Evolutionary conservation across 2,329 filamentous ascomycete species (phyloP), one percentile per base, ranked within the genome.

Genomic region (Curvularia eragrostidis): DNA sequence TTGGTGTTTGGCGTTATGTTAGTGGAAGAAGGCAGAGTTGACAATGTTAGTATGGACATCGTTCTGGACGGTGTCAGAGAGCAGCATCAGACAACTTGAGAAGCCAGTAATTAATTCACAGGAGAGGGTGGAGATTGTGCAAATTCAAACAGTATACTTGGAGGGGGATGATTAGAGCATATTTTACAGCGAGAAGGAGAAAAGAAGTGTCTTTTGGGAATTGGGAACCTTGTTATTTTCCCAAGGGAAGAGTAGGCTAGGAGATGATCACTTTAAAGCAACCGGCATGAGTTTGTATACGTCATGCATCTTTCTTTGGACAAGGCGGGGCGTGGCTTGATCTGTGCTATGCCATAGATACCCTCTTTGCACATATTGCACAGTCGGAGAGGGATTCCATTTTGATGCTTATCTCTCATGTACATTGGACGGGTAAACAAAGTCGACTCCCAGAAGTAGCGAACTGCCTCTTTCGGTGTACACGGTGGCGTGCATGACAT

Each of bases 401-500:
- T 36, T 34, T 15, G 4, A 34, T 15, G 10, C 32, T n/a, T 36
- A n/a, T 36, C 32, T n/a, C 7, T n/a, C 4, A 36, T n/a, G 32
- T 7, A 36, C 13, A 6, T 36, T 15, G 32, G 32, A 36, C 32
- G 32, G 30, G 10, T 32, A 13, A 32, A 13, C 5, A 8, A 41
- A 42, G 39, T 15, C 12, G 21, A 12, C 6, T n/a, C 13, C 4
- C 39, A 18, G 18, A 21, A 23, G 21, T 18, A 42, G 39, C 39
- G 21, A 24, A 24, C 39, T 42, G 21, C 21, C 39, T 42, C 10
- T 28, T 44, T 28, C 9, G 23, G 42, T 28, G 18, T 48, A 48
- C 44, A 48, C 44, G 44, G 44, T 48, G 44, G 44, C 44, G 28
- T 48, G 44, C 44, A 34, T 48, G 39, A 21, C 42, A 44, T 44